Evolutionary conservation across 345 rosid genomes (phyloP).

Genomic region (Rhizophora apiculata): DNA sequence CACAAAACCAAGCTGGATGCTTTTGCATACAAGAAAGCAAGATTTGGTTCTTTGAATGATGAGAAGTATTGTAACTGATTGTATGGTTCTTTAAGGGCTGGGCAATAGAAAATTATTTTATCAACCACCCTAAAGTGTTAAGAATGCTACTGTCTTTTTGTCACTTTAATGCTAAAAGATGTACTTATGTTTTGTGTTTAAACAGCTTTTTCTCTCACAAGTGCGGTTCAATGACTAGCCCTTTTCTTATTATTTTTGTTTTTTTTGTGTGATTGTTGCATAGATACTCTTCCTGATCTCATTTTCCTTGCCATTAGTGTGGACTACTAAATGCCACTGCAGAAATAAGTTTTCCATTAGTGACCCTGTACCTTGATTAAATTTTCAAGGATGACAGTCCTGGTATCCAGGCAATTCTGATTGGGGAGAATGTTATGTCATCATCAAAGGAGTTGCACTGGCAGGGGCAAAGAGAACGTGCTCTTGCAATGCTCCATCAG

Average conservation of each 20-base stretch:
- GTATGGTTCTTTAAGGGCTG: background rate
- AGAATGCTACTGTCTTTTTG: background rate
- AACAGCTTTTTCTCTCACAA: too few relatives aligned
- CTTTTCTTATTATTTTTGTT: background rate
- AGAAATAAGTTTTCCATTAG: background rate
- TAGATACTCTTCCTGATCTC: background rate
- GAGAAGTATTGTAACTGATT: background rate
- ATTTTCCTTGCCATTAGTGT: background rate
- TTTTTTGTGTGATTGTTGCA: background rate
- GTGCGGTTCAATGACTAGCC: too few relatives aligned
- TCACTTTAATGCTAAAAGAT: background rate
- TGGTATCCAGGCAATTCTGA: conserved; percentile 59
- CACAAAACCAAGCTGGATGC: background rate
- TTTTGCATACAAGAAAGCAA: background rate
- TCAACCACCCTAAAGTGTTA: too few relatives aligned
- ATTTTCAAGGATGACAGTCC: conserved; percentile 62
- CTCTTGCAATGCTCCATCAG: conserved; percentile 85
- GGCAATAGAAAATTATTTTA: too few relatives aligned
- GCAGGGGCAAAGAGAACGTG: conserved; percentile 84
- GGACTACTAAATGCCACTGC: background rate
- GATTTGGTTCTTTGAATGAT: background rate
- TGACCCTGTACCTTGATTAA: conserved; percentile 11
- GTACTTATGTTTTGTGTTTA: background rate
- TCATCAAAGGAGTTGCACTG: conserved; percentile 64
- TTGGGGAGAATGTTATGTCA: conserved; percentile 56